These are phyloP conservation scores for Ascochyta koolunga DNA, from an alignment of 2,329 filamentous ascomycete species.

Conservation along the genomic window DNA sequence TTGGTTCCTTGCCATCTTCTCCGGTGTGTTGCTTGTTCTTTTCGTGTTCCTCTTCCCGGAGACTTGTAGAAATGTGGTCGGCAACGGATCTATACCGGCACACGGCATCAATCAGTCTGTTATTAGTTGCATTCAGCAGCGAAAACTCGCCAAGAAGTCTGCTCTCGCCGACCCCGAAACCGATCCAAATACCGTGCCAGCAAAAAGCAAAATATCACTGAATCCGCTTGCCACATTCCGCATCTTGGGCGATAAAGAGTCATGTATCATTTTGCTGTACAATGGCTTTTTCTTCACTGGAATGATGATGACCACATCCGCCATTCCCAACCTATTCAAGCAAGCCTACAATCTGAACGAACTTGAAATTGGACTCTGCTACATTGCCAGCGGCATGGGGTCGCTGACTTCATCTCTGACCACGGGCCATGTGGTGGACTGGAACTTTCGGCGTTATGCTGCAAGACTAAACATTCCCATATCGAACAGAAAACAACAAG, in stretches of 20 bases:
- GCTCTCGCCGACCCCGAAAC: not conserved
- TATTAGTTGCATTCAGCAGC: conserved; percentile 37
- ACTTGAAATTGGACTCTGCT: conserved; percentile 39
- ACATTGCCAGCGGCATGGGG: conserved; percentile 38
- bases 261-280: conserved; percentile 38
- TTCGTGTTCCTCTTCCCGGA: conserved; percentile 51
- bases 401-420: conserved; percentile 35
- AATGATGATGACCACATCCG: conserved; percentile 36
- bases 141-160: conserved; percentile 22
- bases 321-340: conserved; percentile 36
- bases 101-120: conserved; percentile 40
- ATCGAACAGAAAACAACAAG: conserved; percentile 62
- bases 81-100: conserved; percentile 47
- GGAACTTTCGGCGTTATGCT: conserved; percentile 75
- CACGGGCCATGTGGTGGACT: conserved; percentile 61
- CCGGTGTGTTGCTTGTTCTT: conserved; percentile 43
- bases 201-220: conserved; percentile 28
- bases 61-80: conserved; percentile 53
- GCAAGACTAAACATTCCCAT: conserved; percentile 65
- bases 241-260: conserved; percentile 42
- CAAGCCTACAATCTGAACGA: conserved; percentile 38
- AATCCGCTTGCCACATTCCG: conserved; percentile 36
- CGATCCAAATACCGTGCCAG: not conserved
- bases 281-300: conserved; percentile 44
- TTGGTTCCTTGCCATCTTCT: conserved; percentile 51